Conservation (phyloP, 371 early-diverging fungal genomes). For the Mucor mucedo region DNA sequence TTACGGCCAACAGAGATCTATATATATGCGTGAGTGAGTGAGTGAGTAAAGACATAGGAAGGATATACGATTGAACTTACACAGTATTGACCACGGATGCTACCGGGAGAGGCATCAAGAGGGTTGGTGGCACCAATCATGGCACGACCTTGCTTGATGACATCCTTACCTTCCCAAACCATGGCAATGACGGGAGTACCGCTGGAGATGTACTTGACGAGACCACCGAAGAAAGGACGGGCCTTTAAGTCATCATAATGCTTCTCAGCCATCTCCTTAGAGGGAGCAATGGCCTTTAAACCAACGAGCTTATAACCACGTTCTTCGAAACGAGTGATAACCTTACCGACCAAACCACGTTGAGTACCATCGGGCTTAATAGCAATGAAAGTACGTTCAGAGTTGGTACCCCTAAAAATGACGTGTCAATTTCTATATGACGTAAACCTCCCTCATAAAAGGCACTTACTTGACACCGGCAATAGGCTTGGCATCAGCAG, state of each 20-base stretch:
- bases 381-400: conserved; percentile 85
- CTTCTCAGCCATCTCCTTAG: conserved; percentile 74
- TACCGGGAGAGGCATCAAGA: conserved; percentile 86
- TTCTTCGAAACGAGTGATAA: conserved; percentile 84
- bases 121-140: conserved; percentile 90
- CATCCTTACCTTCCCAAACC: conserved; percentile 92
- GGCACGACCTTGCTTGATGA: conserved; percentile 86
- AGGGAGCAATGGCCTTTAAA: conserved; percentile 61
- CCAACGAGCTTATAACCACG: conserved; percentile 73
- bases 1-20: conserved; percentile 77
- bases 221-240: conserved; percentile 89
- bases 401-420: conserved; percentile 54
- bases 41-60: conserved; percentile 8
- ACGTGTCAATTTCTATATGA: not conserved
- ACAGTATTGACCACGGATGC: conserved; percentile 94
- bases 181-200: conserved; percentile 76
- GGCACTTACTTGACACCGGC: conserved; percentile 65
- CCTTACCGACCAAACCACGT: conserved; percentile 84
- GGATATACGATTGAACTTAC: conserved; percentile 20
- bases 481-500: conserved; percentile 60
- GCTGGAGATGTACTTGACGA: conserved; percentile 78
- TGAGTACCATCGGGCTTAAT: conserved; percentile 74
- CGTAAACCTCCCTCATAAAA: not conserved
- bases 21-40: not conserved
- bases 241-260: conserved; percentile 89